Conservation (phyloP, 1,284 basidiomycete species). For the Austropuccinia psidii region DNA sequence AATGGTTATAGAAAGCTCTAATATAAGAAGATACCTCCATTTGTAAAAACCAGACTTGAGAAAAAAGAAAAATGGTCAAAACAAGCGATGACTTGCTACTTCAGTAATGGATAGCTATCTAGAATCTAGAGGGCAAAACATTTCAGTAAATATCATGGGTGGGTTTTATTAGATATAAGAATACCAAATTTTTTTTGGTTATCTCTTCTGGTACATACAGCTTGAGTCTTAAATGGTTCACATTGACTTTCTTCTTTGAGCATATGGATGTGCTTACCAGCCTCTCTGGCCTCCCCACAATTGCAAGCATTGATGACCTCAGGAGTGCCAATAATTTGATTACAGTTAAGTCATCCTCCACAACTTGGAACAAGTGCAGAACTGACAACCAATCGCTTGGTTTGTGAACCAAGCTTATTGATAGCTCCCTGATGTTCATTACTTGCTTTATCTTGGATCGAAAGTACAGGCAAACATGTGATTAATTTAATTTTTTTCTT, state of each 20-base stretch:
- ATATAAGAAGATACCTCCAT: too few species aligned
- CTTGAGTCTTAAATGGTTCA: slow-evolving; percentile 76
- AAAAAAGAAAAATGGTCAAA: too few species aligned
- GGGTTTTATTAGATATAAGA: background rate
- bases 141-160: slow-evolving; percentile 74
- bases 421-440: background rate
- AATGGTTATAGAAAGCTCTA: too few species aligned
- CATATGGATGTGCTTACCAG: slow-evolving; percentile 75
- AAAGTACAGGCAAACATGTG: slow-evolving; percentile 12
- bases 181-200: slow-evolving; percentile 61
- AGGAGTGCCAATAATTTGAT: slow-evolving; percentile 49
- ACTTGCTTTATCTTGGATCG: background rate
- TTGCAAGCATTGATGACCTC: slow-evolving; percentile 85
- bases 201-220: slow-evolving; percentile 66
- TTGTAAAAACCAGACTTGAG: too few species aligned
- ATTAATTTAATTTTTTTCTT: slow-evolving; percentile 28
- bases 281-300: slow-evolving; percentile 84
- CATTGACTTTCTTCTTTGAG: slow-evolving; percentile 70
- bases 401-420: too few species aligned
- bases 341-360: slow-evolving; percentile 13
- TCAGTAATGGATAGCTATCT: slow-evolving; percentile 52
- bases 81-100: too few species aligned
- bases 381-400: background rate
- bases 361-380: slow-evolving; percentile 5
- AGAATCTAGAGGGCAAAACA: slow-evolving; percentile 56